Base-by-base conservation (phyloP, 176 grass and related monocot species). In the Thalia dealbata region DNA sequence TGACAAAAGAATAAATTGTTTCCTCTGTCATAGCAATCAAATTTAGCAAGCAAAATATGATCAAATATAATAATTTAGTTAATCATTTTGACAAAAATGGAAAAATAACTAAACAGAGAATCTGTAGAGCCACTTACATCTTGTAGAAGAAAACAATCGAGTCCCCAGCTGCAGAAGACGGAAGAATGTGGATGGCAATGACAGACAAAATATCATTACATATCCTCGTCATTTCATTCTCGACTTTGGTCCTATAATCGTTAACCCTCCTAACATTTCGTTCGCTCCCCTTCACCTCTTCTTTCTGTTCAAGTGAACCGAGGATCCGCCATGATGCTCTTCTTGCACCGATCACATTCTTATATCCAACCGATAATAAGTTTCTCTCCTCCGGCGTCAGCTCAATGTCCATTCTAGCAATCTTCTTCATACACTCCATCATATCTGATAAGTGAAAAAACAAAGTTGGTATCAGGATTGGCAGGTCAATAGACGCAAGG, bases 131-230 rank as follows among this genome's bases (percentile, higher is more conserved):
- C n/a, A 70, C 82, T 78, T 90, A 96, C 93, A 96, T 90, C 84
- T 92, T 96, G 84, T 90, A 88, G 78, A 92, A 92, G 87, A 90
- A 96, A 61, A 92, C 93, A 1, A 71, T 42, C 26, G 88, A 92
- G 84, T 92, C 93, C 54, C 64, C 78, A 35, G 84, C 67, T 67
- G 35, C 84, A 7, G 93, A 84, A 73, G 84, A 82, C 2, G 93
- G 93, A 73, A 96, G 89, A 72, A 91, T 88, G 54, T 96, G 87
- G 61, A 96, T 96, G 69, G 89, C 93, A n/a, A 96, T 84, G 61
- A 92, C 73, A 45, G 89, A 96, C 67, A 96, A 74, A 76, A 90
- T 81, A 65, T 96, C 92, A 18, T 96, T 88, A 64, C 86, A 92
- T 75, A 92, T 50, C 73, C 32, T 84, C 30, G 82, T 76, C 61